phyloP scores from a whole-genome alignment of 495 filamentous ascomycete species.

The Penicillium bialowiezense region DNA sequence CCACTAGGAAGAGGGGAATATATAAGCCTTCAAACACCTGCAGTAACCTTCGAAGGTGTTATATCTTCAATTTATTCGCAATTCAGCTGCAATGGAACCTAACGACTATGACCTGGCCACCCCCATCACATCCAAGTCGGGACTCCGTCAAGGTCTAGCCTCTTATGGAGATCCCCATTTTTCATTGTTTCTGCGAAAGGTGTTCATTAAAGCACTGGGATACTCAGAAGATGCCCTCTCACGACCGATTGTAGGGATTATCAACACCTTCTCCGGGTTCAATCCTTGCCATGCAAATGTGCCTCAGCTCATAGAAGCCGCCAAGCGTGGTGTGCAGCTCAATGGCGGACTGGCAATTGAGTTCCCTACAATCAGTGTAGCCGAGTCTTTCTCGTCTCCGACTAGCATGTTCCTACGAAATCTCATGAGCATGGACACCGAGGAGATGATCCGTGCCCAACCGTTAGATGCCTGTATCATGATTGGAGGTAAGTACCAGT shows the following conservation, averaged over 20 bases:
- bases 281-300: conserved; percentile 69
- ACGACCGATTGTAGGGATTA: conserved; percentile 62
- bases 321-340: conserved; percentile 59
- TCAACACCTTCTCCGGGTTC: conserved; percentile 64
- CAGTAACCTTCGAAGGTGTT: not conserved
- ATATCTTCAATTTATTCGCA: not conserved
- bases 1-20: conserved; percentile 20
- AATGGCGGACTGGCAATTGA: conserved; percentile 60
- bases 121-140: conserved; percentile 45
- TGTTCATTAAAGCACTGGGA: conserved; percentile 67
- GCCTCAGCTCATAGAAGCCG: conserved; percentile 64
- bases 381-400: conserved; percentile 60
- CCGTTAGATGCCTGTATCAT: conserved; percentile 62
- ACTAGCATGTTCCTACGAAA: conserved; percentile 70
- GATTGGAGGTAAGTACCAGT: conserved; percentile 53
- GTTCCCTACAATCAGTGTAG: conserved; percentile 65
- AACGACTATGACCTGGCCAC: conserved; percentile 55
- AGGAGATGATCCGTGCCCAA: conserved; percentile 67
- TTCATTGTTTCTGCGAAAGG: conserved; percentile 66
- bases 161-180: conserved; percentile 71
- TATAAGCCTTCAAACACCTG: conserved; percentile 9
- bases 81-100: conserved; percentile 3
- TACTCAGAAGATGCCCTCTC: conserved; percentile 66
- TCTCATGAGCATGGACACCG: conserved; percentile 70
- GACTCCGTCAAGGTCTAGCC: conserved; percentile 57